Base-by-base conservation (phyloP, 1,284 basidiomycete species). In the Ceratobasidium sp. region DNA sequence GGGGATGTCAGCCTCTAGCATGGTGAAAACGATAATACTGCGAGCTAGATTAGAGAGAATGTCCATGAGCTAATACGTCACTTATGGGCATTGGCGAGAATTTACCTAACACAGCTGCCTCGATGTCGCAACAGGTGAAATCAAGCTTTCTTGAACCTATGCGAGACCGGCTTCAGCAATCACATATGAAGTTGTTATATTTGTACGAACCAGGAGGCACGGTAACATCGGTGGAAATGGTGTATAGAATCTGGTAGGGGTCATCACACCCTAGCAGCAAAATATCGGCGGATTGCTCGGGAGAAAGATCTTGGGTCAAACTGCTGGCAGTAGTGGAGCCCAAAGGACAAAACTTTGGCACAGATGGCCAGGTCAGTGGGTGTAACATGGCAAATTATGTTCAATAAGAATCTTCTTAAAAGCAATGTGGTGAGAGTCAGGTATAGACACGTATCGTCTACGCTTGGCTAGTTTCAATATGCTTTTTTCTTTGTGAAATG, bases 261-360 rank as follows among this genome's bases (percentile, higher is more conserved):
- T 91, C 91, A 10, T 91, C 90, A 80, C 89, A 91, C 7, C 87
- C 90, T 44, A 91, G 83, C 20, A 90, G 85, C 10, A 91, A 84
- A 28, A 2, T 48, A 48, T 48, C 46, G 46, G 46, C 46, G 3
- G 46, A 48, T 9, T 48, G 46, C 46, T 48, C 46, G 46, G 46
- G 46, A 48, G 3, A 48, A 7, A 48, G 46, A 48, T 48, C 46
- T 17, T 48, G 3, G 46, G 88, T 88, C 1, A 91, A 83, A 77
- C 84, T 88, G 3, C 87, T 82, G 5, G 90, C 86, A 17, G 89
- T 83, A 48, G 17, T 12, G 10, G 10, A 17, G 26, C 90, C 90
- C 54, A 90, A 84, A 0, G 90, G 86, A 46, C 23, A 67, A 52
- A 67, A 67, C 17, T 48, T 5, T 4, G 65, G 44, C 26, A 15